Conservation (phyloP, 1,284 basidiomycete species). For the Cryptococcus sp. region DNA sequence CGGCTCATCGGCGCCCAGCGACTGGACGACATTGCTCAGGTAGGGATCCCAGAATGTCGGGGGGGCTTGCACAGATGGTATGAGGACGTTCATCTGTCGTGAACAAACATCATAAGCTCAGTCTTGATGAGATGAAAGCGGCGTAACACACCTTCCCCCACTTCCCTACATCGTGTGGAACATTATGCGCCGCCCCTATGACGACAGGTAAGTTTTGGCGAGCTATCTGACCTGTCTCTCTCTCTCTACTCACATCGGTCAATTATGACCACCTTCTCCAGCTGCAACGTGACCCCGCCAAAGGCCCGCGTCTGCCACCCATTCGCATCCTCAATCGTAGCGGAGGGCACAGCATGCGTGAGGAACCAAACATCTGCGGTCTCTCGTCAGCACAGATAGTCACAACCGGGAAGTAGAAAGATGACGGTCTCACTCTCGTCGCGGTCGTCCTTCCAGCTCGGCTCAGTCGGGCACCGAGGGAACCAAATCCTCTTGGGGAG, state of each 20-base stretch:
- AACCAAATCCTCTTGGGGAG: constrained; percentile 37
- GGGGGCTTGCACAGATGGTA: constrained; percentile 22
- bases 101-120: not conserved
- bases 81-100: constrained; percentile 40
- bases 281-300: constrained; percentile 30
- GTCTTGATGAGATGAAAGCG: not conserved
- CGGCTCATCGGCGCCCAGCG: constrained; percentile 21
- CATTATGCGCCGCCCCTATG: constrained; percentile 40
- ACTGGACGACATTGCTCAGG: constrained; percentile 27
- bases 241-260: constrained; percentile 37
- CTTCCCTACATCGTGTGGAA: constrained; percentile 24
- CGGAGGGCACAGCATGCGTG: constrained; percentile 30
- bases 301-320: constrained; percentile 31
- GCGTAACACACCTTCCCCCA: constrained; percentile 36
- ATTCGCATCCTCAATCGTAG: constrained; percentile 34
- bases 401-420: not conserved
- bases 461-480: constrained; percentile 27
- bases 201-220: constrained; percentile 1
- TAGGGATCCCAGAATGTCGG: constrained; percentile 33
- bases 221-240: not conserved
- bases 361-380: constrained; percentile 41
- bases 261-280: constrained; percentile 44
- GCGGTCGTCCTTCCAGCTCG: constrained; percentile 36
- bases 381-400: constrained; percentile 3
- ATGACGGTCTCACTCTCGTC: constrained; percentile 28